Evolutionary conservation across 2,329 filamentous ascomycete genomes (phyloP).

Genomic region (Orbilia quercus): DNA sequence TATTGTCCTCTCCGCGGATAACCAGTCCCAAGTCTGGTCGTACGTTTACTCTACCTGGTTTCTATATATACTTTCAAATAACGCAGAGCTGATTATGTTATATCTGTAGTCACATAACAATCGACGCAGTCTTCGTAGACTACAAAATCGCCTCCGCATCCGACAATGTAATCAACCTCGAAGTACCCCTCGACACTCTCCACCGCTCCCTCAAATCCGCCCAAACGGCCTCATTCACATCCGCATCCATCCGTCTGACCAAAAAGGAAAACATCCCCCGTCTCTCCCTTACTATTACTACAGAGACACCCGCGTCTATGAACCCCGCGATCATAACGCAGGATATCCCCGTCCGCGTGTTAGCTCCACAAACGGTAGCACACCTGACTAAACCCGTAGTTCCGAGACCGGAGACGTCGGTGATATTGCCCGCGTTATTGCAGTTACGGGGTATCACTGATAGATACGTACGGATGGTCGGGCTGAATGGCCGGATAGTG

Average conservation of each 20-base stretch:
- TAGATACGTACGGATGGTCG: slow-evolving; percentile 85
- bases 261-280: slow-evolving; percentile 81
- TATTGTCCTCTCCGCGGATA: slow-evolving; percentile 92
- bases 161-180: slow-evolving; percentile 93
- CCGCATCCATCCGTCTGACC: slow-evolving; percentile 86
- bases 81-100: not conserved
- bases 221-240: slow-evolving; percentile 74
- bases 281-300: slow-evolving; percentile 88
- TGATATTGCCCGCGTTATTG: slow-evolving; percentile 84
- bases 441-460: slow-evolving; percentile 95
- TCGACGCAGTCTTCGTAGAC: slow-evolving; percentile 86
- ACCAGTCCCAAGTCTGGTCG: slow-evolving; percentile 91
- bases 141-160: slow-evolving; percentile 86
- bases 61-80: not conserved
- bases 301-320: slow-evolving; percentile 70
- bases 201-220: slow-evolving; percentile 93
- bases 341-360: slow-evolving; percentile 92
- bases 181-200: slow-evolving; percentile 87
- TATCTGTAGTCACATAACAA: slow-evolving; percentile 67
- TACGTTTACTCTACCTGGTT: slow-evolving; percentile 67
- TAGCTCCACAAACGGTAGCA: slow-evolving; percentile 84
- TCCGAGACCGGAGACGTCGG: slow-evolving; percentile 91
- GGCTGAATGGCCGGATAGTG: slow-evolving; percentile 76
- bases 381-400: slow-evolving; percentile 92
- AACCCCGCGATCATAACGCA: slow-evolving; percentile 80